Conservation (phyloP, 1,284 basidiomycete genomes). For the Phellopilus nigrolimitatus region DNA sequence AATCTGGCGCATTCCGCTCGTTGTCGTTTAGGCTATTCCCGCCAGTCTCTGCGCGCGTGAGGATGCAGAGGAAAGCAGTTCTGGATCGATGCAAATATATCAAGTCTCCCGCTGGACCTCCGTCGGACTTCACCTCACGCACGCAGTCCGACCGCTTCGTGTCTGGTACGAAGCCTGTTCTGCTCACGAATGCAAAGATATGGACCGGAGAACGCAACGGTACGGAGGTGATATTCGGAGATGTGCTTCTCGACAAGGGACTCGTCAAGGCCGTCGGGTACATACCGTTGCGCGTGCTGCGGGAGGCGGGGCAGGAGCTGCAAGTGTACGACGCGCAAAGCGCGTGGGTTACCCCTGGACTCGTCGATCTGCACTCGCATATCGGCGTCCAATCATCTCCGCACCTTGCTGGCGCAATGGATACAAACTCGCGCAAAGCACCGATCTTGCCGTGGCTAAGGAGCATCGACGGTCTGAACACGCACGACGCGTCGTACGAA, state of each 20-base stretch:
- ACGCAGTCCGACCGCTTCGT: conserved; percentile 63
- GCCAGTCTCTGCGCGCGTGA: background rate
- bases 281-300: conserved; percentile 27
- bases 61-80: conserved; percentile 17
- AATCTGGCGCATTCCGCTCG: background rate
- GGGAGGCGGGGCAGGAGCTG: conserved; percentile 31
- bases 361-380: conserved; percentile 48
- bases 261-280: conserved; percentile 48
- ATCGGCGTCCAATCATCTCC: conserved; percentile 39
- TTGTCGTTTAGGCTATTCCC: background rate
- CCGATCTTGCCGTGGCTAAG: conserved; percentile 45
- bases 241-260: conserved; percentile 51
- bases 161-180: conserved; percentile 50
- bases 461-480: conserved; percentile 57
- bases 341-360: conserved; percentile 51
- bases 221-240: conserved; percentile 44
- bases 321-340: conserved; percentile 42
- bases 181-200: conserved; percentile 59
- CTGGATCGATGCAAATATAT: conserved; percentile 39
- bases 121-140: conserved; percentile 44
- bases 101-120: no score
- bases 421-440: conserved; percentile 28
- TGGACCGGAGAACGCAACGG: conserved; percentile 61
- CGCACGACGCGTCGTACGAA: conserved; percentile 53
- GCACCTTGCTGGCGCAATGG: conserved; percentile 29